Base-by-base conservation (phyloP, 768 basidiomycete species). In the Phlegmacium glaucopus region DNA sequence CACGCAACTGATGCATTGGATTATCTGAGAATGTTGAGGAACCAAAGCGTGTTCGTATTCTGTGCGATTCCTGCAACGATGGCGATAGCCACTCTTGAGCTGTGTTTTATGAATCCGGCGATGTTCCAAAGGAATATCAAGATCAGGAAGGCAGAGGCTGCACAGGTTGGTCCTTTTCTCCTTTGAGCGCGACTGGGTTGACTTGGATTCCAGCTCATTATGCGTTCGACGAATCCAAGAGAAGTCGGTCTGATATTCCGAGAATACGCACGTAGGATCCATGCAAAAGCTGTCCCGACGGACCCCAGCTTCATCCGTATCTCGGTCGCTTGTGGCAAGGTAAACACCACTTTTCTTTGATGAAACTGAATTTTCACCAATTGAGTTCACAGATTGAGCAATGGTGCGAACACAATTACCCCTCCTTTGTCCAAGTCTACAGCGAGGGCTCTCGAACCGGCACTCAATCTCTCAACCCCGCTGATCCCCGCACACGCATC, bases 11-110 rank as follows among this genome's bases (percentile, higher is more conserved):
- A 95, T 61, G 76, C 89, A 13, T 71, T 99, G 60, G 95, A 98
- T 63, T 98, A 97, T 65, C 77, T 98, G 54, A 74, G 79, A 34
- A 66, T 96, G 38, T 72, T 97, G 59, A 86, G 80, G 65, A 94
- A 90, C 68, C 94, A 97, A 70, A 87, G 78, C 47, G 84, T 96
- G 15, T 98, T 98, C 77, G 90, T 90, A 62, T 97, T 98, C 68
- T 93, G 90, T 56, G 92, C 95, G 0, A 89, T 98, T 49, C 95
- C 95, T 6, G 89, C 85, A 13, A 79, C 85, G 10, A 97, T 98
- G 94, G 94, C 95, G 0, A 86, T 99, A 53, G 94, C 95, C 9
- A 98, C 95, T 7, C 76, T 99, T 16, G 80, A 85, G 42, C 66
- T 90, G 39, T 95, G 93, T 65, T 97, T 94, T 71, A 94, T 91